Evolutionary conservation across 1,284 basidiomycete species (phyloP), one percentile per base, ranked within the genome.

Genomic region (Leccinum fuscescens): DNA sequence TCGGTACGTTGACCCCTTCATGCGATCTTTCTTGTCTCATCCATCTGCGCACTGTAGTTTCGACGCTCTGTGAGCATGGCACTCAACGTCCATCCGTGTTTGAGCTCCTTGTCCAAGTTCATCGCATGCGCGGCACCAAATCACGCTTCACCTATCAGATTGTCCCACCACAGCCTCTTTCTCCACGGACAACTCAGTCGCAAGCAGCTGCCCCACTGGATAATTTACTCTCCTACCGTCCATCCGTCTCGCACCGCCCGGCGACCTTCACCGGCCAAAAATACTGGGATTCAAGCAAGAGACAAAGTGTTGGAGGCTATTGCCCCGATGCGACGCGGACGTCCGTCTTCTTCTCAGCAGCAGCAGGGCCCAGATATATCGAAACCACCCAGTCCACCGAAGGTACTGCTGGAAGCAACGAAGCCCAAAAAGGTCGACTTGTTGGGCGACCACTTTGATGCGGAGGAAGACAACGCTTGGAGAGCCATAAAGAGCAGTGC

Each of bases 21-120:
- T 24, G 33, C 57, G 22, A 27, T 37, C 64, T 53, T 58, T 6
- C 39, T 57, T 46, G 48, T 61, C 61, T 62, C 54, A 69, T 55
- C 31, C 37, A 57, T 54, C 62, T 11, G 14, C 52, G 24, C 57
- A 31, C 39, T 61, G 20, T 64, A 95, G 93, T 80, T 3, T 93
- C 92, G 5, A 94, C 94, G 91, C 82, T 96, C 44, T 86, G 89
- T 53, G 94, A 96, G 70, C 90, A 94, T 67, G 93, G 93, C 11
- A 74, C 85, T 1, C 89, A 93, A 64, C 83, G 94, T 29, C 93
- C 94, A 9, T 82, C 84, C 5, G 89, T 90, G 9, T 95, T 94
- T 69, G 92, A 95, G 66, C 74, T 94, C 17, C 82, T 96, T 29
- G 77, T 79, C 44, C 82, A 84, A 58, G 90, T 94, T 2, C 94